A percentile compares a stretch with the other conserved stretches of the same genome.
Conservation (phyloP, 768 basidiomycete genomes). For the Psilocybe cubensis region DNA sequence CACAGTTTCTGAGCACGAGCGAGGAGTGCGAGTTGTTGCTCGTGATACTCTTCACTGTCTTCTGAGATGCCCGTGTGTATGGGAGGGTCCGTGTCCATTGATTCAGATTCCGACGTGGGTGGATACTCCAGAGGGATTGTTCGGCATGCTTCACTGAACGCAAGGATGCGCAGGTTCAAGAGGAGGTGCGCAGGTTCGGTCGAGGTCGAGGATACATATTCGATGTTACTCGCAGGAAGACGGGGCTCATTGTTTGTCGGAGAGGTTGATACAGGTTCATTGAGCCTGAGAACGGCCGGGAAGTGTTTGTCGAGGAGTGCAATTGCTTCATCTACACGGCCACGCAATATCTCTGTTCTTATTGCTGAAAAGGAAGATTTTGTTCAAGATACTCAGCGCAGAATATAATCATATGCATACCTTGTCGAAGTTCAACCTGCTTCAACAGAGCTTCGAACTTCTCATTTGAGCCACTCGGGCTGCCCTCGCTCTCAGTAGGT, state of each 20-base stretch:
- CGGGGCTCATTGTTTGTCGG: constrained; percentile 13
- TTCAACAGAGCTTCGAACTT: constrained; percentile 40
- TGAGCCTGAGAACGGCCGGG: constrained; percentile 69
- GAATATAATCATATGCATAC: constrained; percentile 38
- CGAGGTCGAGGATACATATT: constrained; percentile 63
- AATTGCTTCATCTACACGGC: constrained; percentile 75
- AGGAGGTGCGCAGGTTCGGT: constrained; percentile 74
- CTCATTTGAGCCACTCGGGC: constrained; percentile 8
- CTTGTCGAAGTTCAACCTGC: constrained; percentile 55
- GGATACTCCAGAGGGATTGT: constrained; percentile 63
- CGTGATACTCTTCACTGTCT: constrained; percentile 26
- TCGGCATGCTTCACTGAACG: constrained; percentile 86
- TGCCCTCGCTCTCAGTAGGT: constrained; percentile 2
- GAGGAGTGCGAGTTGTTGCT: constrained; percentile 54
- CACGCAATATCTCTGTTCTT: constrained; percentile 67
- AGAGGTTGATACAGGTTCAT: constrained; percentile 21
- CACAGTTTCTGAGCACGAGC: constrained; percentile 70
- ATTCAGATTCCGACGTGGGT: constrained; percentile 20
- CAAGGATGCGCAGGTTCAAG: constrained; percentile 85
- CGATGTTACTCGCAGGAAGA: constrained; percentile 35
- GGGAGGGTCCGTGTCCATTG: constrained; percentile 14
- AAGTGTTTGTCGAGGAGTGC: constrained; percentile 71
- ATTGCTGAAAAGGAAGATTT: constrained; percentile 57
- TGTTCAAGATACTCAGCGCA: background rate
- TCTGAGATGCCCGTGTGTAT: constrained; percentile 3